These are phyloP conservation scores for Cucurbitaria berberidis DNA, from an alignment of 2,329 filamentous ascomycete species.

Conservation along the genomic window DNA sequence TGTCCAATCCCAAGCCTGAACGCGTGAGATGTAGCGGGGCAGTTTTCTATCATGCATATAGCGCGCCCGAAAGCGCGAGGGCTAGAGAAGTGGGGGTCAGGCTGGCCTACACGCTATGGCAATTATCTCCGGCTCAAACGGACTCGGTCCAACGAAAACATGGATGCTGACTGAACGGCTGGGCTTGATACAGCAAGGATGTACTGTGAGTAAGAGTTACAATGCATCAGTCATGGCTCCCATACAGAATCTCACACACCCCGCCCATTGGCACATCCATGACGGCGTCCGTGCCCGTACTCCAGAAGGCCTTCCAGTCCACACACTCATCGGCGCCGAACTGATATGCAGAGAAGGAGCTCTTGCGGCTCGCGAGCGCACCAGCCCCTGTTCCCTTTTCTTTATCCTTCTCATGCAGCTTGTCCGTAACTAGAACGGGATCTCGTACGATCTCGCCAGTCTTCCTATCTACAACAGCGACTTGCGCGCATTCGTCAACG, in stretches of 20 bases:
- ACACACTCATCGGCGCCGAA: constrained; percentile 52
- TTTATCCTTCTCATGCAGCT: constrained; percentile 33
- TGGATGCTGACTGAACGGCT: not conserved
- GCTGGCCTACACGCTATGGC: too few species aligned
- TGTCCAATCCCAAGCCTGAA: constrained; percentile 14
- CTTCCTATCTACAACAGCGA: constrained; percentile 76
- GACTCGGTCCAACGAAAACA: not conserved
- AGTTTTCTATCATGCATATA: constrained; percentile 13
- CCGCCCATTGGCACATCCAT: constrained; percentile 96
- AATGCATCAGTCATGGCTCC: constrained; percentile 52
- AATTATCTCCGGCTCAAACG: constrained; percentile 9
- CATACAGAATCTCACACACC: constrained; percentile 93
- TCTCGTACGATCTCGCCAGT: constrained; percentile 64
- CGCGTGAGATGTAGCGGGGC: constrained; percentile 15
- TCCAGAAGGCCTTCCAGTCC: constrained; percentile 87
- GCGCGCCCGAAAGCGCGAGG: constrained; percentile 28
- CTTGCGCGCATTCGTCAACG: constrained; percentile 85
- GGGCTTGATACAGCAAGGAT: not conserved
- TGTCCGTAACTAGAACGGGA: constrained; percentile 29
- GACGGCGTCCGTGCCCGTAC: constrained; percentile 90
- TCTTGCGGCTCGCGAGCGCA: constrained; percentile 44
- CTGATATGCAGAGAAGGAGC: constrained; percentile 41
- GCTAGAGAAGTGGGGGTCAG: constrained; percentile 16
- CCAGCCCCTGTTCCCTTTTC: constrained; percentile 51
- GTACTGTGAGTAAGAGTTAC: constrained; percentile 22